Conservation (phyloP, 164 flowering plant genomes). For the Malania oleifera region DNA sequence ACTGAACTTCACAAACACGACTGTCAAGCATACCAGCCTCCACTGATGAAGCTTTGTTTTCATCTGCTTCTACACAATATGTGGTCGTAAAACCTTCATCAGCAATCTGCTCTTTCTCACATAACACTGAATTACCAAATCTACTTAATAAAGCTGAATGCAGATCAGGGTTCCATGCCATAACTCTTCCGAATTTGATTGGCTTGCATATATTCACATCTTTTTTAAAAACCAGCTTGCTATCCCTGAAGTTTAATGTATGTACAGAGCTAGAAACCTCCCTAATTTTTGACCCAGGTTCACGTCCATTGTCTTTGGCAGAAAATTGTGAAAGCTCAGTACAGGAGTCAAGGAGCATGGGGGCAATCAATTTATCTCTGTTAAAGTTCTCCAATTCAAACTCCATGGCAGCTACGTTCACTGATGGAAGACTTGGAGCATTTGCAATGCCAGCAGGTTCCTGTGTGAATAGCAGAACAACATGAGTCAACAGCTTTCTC, state of each 20-base stretch:
- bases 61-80: background rate
- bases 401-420: constrained; percentile 2
- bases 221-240: background rate
- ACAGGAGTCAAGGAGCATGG: constrained; percentile 11
- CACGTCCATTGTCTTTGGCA: constrained; percentile 11
- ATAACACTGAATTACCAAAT: background rate
- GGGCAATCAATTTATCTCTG: constrained; percentile 3
- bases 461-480: constrained; percentile 11
- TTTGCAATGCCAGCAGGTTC: constrained; percentile 9
- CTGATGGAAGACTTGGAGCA: constrained; percentile 9
- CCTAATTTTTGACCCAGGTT: constrained; percentile 2
- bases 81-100: background rate
- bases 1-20: constrained; percentile 1
- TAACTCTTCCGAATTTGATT: background rate
- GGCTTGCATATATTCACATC: background rate
- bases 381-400: constrained; percentile 4
- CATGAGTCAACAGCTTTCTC: background rate
- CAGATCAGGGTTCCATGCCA: background rate
- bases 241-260: background rate
- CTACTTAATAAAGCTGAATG: background rate
- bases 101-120: background rate
- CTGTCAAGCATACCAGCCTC: constrained; percentile 7
- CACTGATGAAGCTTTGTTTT: constrained; percentile 3
- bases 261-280: constrained; percentile 7
- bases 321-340: constrained; percentile 4